phyloP scores from a whole-genome alignment of 2,329 filamentous ascomycete species.

The Ceratocystiopsis minuta region DNA sequence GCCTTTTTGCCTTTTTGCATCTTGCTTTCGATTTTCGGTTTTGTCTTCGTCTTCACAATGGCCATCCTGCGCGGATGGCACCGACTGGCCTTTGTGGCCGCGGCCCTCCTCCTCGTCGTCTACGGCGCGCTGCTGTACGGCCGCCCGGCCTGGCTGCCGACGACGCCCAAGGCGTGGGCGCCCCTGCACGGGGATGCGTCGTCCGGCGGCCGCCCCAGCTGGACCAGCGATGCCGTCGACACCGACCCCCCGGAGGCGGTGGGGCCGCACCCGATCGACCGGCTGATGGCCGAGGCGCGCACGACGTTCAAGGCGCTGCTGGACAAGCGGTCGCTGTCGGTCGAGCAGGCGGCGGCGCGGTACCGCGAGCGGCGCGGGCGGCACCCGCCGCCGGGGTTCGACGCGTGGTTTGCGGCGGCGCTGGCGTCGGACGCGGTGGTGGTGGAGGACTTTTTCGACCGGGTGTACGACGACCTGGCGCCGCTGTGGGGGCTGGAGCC shows the following conservation, averaged over 20 bases:
- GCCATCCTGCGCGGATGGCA: slow-evolving; percentile 1
- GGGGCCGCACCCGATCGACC: slow-evolving; percentile 25
- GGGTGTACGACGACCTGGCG: slow-evolving; percentile 30
- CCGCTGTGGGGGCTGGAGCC: slow-evolving; percentile 37
- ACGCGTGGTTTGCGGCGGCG: slow-evolving; percentile 27
- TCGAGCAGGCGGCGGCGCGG: slow-evolving; percentile 25
- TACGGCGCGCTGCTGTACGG: slow-evolving; percentile 4
- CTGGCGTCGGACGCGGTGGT: slow-evolving; percentile 21
- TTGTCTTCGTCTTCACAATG: not conserved
- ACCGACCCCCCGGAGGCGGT: too few species aligned
- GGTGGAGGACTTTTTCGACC: slow-evolving; percentile 32
- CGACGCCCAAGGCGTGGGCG: not conserved
- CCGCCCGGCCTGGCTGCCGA: slow-evolving; percentile 1
- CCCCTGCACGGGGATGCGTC: too few species aligned
- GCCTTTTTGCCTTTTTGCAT: too few species aligned
- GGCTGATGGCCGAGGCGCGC: slow-evolving; percentile 23
- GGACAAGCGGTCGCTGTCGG: slow-evolving; percentile 22
- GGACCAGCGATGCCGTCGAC: not conserved
- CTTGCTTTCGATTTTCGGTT: too few species aligned
- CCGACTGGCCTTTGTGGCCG: not conserved
- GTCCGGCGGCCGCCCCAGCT: too few species aligned
- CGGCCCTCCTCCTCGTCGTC: not conserved
- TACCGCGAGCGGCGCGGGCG: slow-evolving; percentile 27
- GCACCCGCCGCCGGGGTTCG: slow-evolving; percentile 29
- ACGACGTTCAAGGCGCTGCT: slow-evolving; percentile 21